These are phyloP conservation scores for Sporothrix brunneoviolacea DNA, from an alignment of 2,329 filamentous ascomycete species.

Conservation along the genomic window DNA sequence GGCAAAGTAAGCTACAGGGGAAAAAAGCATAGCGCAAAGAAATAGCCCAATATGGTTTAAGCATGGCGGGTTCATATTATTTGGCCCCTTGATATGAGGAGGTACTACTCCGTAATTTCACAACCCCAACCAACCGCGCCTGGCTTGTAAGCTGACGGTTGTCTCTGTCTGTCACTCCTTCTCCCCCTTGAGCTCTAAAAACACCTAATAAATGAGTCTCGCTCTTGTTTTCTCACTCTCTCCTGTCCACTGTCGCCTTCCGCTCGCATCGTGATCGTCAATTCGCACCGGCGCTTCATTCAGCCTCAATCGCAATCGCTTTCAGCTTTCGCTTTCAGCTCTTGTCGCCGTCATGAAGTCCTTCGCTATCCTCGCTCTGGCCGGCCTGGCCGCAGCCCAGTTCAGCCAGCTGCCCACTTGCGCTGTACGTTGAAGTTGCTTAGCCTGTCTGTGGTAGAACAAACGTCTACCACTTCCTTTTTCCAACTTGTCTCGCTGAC, in stretches of 20 bases:
- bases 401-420: constrained; percentile 41
- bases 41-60: constrained; percentile 1
- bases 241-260: neutral
- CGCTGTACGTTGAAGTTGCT: constrained; percentile 52
- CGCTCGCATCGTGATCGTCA: neutral
- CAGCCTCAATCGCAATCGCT: no score
- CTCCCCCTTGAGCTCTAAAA: constrained; percentile 4
- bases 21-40: no score
- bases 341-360: constrained; percentile 36
- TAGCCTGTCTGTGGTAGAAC: no score
- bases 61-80: constrained; percentile 3
- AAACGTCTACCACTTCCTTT: no score
- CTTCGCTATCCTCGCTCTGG: constrained; percentile 34
- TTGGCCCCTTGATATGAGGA: neutral
- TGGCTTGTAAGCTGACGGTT: constrained; percentile 7
- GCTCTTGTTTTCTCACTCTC: neutral
- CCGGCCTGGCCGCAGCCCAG: constrained; percentile 48
- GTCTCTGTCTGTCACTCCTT: constrained; percentile 1
- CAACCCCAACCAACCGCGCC: neutral
- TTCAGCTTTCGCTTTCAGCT: no score
- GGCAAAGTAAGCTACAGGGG: no score
- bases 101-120: constrained; percentile 7
- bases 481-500: constrained; percentile 11
- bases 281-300: no score
- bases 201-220: constrained; percentile 3